Percentiles rank a stretch among this genome's conserved stretches.
phyloP scores from a whole-genome alignment of 2,329 filamentous ascomycete genomes.

The Escovopsis weberi region DNA sequence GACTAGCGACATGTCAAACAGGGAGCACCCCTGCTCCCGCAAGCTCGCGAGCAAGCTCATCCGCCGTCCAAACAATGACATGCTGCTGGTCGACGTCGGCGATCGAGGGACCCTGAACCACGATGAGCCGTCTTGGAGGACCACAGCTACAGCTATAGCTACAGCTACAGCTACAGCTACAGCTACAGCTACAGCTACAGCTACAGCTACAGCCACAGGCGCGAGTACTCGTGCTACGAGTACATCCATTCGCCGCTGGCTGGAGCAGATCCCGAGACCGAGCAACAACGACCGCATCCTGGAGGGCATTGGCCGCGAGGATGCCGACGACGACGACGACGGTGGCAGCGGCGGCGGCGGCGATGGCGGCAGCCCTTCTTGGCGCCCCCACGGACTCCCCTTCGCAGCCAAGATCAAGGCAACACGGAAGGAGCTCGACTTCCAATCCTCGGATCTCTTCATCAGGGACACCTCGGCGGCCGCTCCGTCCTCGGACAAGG shows the following conservation, averaged over 20 bases:
- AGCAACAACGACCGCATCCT: neutral
- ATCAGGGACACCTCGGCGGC: conserved; percentile 1
- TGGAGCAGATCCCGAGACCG: conserved; percentile 3
- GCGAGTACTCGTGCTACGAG: no score
- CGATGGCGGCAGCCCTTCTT: neutral
- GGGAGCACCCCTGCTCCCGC: neutral
- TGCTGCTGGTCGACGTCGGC: no score
- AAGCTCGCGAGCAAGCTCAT: neutral
- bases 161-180: no score
- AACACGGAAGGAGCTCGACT: neutral
- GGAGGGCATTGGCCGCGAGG: neutral
- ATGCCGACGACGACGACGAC: neutral
- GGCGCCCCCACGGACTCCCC: conserved; percentile 4
- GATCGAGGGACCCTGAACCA: no score
- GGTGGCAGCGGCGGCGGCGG: no score
- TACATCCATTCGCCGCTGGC: conserved; percentile 2
- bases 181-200: no score
- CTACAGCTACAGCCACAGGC: no score
- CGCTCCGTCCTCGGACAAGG: neutral
- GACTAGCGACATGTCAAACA: conserved; percentile 2
- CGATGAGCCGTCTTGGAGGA: no score
- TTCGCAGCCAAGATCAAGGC: neutral
- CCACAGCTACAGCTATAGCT: no score
- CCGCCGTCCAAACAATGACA: neutral
- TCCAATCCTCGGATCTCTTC: conserved; percentile 2